Evolutionary conservation across 495 filamentous ascomycete genomes (phyloP), one percentile per base, ranked within the genome.

Genomic region (Penicillium argentinense): DNA sequence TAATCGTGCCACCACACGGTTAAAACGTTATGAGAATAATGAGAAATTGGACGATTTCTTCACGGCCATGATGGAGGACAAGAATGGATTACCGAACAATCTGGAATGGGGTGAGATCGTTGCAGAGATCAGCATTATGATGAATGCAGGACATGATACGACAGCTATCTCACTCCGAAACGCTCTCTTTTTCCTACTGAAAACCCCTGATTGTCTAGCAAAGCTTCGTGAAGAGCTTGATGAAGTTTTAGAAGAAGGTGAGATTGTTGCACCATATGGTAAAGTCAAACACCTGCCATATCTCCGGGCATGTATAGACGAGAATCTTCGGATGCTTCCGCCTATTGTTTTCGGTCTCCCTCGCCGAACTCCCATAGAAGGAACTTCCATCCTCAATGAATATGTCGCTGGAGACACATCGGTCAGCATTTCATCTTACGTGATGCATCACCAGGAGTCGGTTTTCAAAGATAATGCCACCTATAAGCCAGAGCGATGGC

Each of bases 71-170:
- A 73, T 78, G 69, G 64, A 74, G 32, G 69, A 72, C 41, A 78
- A 77, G 46, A 56, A 65, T 9, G 57, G 65, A 0, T 53, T 64
- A 19, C 51, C 59, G 4, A 13, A 57, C 19, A 55, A 53, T 18
- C 48, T 60, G 12, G 49, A 57, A 51, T 54, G 30, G 45, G 27
- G 41, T 5, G 53, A 63, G 48, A 59, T 64, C 9, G 32, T 60
- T 9, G 53, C 63, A 3, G 62, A 64, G 39, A 29, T 53, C 7
- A 51, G 42, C 22, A 56, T 67, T 18, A 63, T 63, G 57, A 61
- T 82, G 54, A 74, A 78, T 25, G 78, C 75, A 8, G 79, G 79
- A n/a, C n/a, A n/a, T n/a, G n/a, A n/a, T n/a, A n/a, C n/a, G n/a
- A n/a, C n/a, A n/a, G n/a, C n/a, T n/a, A n/a, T n/a, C n/a, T n/a